These are phyloP conservation scores for Mycosarcoma mackinlayi DNA, from an alignment of 1,284 basidiomycete species.

Conservation along the genomic window DNA sequence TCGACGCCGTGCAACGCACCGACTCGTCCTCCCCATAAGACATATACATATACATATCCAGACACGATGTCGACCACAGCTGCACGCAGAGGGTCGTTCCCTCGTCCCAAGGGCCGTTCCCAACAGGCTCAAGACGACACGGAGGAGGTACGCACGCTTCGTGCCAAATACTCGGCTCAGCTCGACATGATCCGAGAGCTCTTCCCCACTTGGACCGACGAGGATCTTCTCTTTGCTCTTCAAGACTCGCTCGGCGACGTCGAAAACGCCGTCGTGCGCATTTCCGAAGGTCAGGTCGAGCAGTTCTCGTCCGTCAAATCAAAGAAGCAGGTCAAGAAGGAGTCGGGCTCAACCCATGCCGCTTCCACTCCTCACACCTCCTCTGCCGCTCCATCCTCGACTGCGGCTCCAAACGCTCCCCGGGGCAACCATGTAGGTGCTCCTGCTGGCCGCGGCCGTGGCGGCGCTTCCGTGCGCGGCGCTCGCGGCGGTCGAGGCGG, in stretches of 20 bases:
- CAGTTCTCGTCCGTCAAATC: conserved; percentile 87
- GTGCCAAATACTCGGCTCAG: conserved; percentile 69
- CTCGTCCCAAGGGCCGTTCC: conserved; percentile 48
- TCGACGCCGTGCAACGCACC: conserved; percentile 29
- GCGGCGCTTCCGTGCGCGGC: conserved; percentile 50
- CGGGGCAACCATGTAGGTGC: conserved; percentile 45
- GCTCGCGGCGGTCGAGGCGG: conserved; percentile 60
- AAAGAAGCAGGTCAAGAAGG: conserved; percentile 75
- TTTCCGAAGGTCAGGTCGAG: conserved; percentile 81
- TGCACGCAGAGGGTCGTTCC: conserved; percentile 52
- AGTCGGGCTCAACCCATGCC: conserved; percentile 34
- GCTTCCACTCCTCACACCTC: conserved; percentile 18
- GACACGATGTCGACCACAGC: conserved; percentile 52
- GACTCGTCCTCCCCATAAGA: conserved; percentile 9
- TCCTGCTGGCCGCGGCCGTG: conserved; percentile 51
- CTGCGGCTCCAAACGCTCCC: conserved; percentile 32
- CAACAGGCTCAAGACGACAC: conserved; percentile 63
- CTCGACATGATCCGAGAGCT: conserved; percentile 77
- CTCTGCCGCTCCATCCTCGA: conserved; percentile 17
- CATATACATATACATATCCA: conserved; percentile 24
- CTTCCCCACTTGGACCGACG: conserved; percentile 81
- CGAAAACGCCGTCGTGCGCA: conserved; percentile 78
- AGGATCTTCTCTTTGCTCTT: conserved; percentile 82
- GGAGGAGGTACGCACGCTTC: conserved; percentile 62
- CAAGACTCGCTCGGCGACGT: conserved; percentile 80